phyloP scores from a whole-genome alignment of 2,329 filamentous ascomycete genomes.

The Orbilia oligospora region DNA sequence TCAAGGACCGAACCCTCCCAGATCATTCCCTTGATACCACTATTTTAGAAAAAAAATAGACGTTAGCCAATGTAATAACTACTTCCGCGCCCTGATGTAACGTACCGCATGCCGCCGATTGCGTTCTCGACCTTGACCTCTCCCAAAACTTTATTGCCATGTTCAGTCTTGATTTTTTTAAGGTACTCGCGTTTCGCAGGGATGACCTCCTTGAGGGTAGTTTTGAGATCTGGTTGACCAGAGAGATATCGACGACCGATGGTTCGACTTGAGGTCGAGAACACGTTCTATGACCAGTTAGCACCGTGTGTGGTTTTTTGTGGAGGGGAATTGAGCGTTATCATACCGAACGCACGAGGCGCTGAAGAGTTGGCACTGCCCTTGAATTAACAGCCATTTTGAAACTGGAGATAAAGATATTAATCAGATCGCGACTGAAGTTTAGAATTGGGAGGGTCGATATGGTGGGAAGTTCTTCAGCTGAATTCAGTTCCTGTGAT shows the following conservation, averaged over 20 bases:
- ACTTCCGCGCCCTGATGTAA: neutral
- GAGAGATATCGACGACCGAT: constrained; percentile 67
- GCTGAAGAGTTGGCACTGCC: constrained; percentile 40
- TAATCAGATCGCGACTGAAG: constrained; percentile 6
- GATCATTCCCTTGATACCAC: constrained; percentile 94
- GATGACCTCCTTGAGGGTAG: constrained; percentile 84
- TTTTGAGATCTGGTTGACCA: constrained; percentile 89
- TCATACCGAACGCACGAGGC: constrained; percentile 40
- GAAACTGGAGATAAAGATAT: neutral
- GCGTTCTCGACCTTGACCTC: constrained; percentile 95
- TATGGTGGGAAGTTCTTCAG: constrained; percentile 17
- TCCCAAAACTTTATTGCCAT: constrained; percentile 85
- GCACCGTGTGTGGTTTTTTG: neutral
- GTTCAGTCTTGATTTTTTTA: constrained; percentile 87
- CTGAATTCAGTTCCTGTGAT: constrained; percentile 2
- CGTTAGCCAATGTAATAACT: neutral
- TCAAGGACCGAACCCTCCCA: constrained; percentile 99
- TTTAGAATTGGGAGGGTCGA: neutral
- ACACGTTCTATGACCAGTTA: constrained; percentile 29
- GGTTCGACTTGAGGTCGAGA: constrained; percentile 30
- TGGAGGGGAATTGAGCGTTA: neutral
- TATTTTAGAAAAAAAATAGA: constrained; percentile 62
- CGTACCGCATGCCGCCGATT: constrained; percentile 89
- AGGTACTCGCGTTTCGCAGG: constrained; percentile 93
- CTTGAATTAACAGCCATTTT: constrained; percentile 56